Evolutionary conservation across 495 filamentous ascomycete genomes (phyloP), one percentile per base, ranked within the genome.

Genomic region (Penicillium egyptiacum): DNA sequence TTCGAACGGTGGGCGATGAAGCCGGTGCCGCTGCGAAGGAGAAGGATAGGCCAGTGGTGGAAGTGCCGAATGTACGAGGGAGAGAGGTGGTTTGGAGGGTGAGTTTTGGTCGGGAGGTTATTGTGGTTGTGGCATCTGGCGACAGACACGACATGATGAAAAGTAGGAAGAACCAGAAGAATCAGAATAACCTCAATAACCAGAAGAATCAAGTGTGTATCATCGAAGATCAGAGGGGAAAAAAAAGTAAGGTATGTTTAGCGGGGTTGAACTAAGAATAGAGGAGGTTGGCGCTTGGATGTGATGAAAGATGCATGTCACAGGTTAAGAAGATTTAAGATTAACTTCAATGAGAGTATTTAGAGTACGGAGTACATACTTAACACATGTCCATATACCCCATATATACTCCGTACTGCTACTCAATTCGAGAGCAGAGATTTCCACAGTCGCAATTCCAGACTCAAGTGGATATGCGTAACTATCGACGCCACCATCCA

Each of bases 1-100:
- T 95, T 69, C 89, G 88, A 22, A 85, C 74, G 5, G 90, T 94
- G 6, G 90, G 89, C 8, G 89, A 92, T 10, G 79, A 77, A 30
- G 82, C 82, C 17, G 87, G 76, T 40, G 87, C 79, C 2, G 85
- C 70, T 33, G 85, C 79, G 42, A 82, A 71, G 28, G 83, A 75
- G 48, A 85, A 70, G 23, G 79, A 80, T 53, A 87, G 69, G 31
- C 81, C 81, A 3, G 81, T 83, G 3, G 75, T 74, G 7, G 78
- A 81, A 25, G 71, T 79, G 60, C 83, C 80, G 52, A 80, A 82
- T n/a, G 79, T 76, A 14, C 70, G 68, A 23, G 79, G 75, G 1
- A 82, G 68, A 10, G 75, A 72, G 1, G 77, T 57, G 48, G 91
- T 96, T 75, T 95, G 88, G 35, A 96, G 82, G 52, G 87, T 88